phyloP scores from a whole-genome alignment of 208 protist species.

The Acanthamoeba lugdunensis region DNA sequence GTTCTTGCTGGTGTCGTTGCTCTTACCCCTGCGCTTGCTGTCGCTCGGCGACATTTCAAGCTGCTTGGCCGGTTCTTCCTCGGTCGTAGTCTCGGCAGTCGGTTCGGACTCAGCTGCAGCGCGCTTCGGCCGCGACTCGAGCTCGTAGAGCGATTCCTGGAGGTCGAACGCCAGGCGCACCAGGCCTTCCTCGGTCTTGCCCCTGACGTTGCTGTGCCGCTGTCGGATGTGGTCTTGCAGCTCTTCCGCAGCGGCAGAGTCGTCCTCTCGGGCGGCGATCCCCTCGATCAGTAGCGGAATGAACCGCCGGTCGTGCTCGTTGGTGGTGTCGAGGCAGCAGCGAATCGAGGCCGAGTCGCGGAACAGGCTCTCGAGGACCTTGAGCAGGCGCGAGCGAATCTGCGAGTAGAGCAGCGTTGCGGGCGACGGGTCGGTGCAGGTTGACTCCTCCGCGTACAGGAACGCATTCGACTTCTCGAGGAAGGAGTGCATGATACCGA shows the following conservation, averaged over 20 bases:
- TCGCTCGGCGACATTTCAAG: neutral
- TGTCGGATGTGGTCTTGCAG: neutral
- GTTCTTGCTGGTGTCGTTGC: neutral
- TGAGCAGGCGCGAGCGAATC: neutral
- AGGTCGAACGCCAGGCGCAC: conserved; percentile 22
- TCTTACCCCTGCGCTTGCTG: neutral
- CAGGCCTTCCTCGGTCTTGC: neutral
- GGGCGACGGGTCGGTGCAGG: neutral
- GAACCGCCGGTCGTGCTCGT: neutral
- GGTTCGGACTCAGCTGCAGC: neutral
- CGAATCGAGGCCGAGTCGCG: neutral
- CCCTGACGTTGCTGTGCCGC: neutral
- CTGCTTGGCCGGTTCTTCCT: neutral
- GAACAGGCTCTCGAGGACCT: neutral
- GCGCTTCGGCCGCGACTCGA: neutral
- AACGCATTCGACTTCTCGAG: conserved; percentile 32
- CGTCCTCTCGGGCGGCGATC: neutral
- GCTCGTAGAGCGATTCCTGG: conserved; percentile 22
- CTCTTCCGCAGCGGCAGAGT: neutral
- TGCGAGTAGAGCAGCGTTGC: neutral
- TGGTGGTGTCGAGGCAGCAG: conserved; percentile 5
- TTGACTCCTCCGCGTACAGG: neutral
- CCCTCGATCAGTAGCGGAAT: conserved; percentile 26
- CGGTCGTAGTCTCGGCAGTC: neutral
- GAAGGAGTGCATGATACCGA: neutral